Percentiles rank a stretch among this genome's conserved stretches.
These are phyloP conservation scores for Rhizopogon vinicolor DNA, from an alignment of 768 basidiomycete species.

Conservation along the genomic window DNA sequence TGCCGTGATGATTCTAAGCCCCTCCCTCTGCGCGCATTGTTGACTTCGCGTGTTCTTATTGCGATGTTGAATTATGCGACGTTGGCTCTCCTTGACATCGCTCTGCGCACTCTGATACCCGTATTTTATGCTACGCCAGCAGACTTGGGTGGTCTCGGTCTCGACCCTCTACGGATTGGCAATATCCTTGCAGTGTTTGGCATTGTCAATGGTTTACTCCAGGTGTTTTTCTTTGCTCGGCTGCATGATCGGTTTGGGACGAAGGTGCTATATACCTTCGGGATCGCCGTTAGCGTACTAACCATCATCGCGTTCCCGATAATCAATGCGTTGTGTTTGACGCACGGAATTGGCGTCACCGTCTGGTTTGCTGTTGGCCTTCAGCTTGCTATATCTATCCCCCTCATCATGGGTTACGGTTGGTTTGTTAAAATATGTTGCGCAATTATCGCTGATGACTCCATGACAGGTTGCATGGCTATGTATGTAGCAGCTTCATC, in stretches of 20 bases:
- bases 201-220: conserved; percentile 36
- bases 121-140: conserved; percentile 17
- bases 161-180: conserved; percentile 15
- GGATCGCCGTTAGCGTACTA: conserved; percentile 39
- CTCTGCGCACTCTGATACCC: conserved; percentile 40
- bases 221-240: conserved; percentile 56
- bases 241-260: conserved; percentile 52
- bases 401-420: conserved; percentile 38
- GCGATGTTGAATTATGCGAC: conserved; percentile 54
- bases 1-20: conserved; percentile 13
- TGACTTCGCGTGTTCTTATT: conserved; percentile 47
- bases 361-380: conserved; percentile 45
- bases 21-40: conserved; percentile 39
- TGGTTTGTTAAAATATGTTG: conserved; percentile 1
- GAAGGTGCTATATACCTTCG: conserved; percentile 43
- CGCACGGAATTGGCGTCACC: conserved; percentile 31
- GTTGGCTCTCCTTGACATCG: conserved; percentile 58
- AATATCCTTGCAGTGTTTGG: conserved; percentile 12
- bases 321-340: conserved; percentile 33
- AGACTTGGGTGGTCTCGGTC: conserved; percentile 7
- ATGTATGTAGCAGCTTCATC: conserved; percentile 65
- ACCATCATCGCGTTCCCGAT: conserved; percentile 38
- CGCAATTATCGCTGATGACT: not conserved
- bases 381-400: conserved; percentile 31
- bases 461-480: conserved; percentile 52